Conservation (phyloP, 768 basidiomycete genomes). For the Pleurotus pulmonarius region DNA sequence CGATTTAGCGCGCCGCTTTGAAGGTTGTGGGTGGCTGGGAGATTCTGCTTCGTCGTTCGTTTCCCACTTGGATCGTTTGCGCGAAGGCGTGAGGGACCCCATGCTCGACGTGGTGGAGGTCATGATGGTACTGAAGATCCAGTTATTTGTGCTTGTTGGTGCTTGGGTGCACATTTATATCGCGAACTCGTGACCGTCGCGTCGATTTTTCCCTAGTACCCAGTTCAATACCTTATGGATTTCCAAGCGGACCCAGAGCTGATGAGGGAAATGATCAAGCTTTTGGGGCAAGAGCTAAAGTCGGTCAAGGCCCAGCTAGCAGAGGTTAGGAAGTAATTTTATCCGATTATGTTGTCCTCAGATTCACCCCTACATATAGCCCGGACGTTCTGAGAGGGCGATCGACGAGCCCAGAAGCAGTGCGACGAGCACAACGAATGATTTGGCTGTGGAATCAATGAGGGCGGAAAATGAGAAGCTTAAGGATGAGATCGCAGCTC, state of each 20-base stretch:
- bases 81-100: slow-evolving; percentile 52
- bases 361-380: background rate
- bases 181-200: too few species aligned
- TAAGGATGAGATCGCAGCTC: background rate
- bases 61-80: slow-evolving; percentile 81
- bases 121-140: background rate
- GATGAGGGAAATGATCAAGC: background rate
- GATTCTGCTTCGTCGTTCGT: slow-evolving; percentile 34
- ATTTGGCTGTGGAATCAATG: background rate
- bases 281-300: background rate
- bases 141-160: too few species aligned
- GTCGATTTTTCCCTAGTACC: background rate
- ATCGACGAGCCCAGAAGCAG: background rate
- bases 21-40: slow-evolving; percentile 29
- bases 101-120: slow-evolving; percentile 24
- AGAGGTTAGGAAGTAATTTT: background rate
- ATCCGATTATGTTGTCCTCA: background rate
- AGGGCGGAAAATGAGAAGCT: background rate
- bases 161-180: too few species aligned
- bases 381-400: background rate
- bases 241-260: background rate
- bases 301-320: background rate
- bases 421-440: background rate
- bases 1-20: slow-evolving; percentile 54
- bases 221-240: slow-evolving; percentile 8